Evolutionary conservation across 495 filamentous ascomycete species (phyloP).

Genomic region (Bathelium albidoporum): DNA sequence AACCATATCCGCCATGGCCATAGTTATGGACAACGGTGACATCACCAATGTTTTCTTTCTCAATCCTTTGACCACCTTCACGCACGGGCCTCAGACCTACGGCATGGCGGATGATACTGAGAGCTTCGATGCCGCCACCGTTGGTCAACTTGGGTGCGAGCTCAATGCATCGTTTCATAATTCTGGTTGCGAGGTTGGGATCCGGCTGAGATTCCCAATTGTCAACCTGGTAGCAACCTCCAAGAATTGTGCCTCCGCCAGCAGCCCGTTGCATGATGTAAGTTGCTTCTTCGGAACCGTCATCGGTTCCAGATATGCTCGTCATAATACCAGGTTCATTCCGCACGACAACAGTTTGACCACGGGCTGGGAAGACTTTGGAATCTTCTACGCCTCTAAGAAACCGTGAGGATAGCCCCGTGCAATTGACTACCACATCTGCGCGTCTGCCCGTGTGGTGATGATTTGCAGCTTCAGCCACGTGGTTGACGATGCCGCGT

Average conservation of each 20-base stretch:
- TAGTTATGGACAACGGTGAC: slow-evolving; percentile 87
- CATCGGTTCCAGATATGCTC: slow-evolving; percentile 63
- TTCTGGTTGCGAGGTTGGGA: slow-evolving; percentile 66
- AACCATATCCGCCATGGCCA: slow-evolving; percentile 85
- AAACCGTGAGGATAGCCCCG: slow-evolving; percentile 60
- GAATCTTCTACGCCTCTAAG: slow-evolving; percentile 77
- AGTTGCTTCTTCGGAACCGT: slow-evolving; percentile 65
- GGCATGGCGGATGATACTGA: slow-evolving; percentile 79
- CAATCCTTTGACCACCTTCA: slow-evolving; percentile 65
- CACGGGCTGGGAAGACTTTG: slow-evolving; percentile 65
- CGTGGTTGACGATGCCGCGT: slow-evolving; percentile 51
- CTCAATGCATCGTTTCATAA: slow-evolving; percentile 77
- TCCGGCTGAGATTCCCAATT: slow-evolving; percentile 79
- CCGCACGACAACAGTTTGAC: slow-evolving; percentile 80
- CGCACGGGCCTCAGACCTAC: slow-evolving; percentile 78
- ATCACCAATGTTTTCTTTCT: slow-evolving; percentile 65
- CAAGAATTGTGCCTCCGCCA: slow-evolving; percentile 70
- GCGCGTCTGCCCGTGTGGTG: slow-evolving; percentile 55
- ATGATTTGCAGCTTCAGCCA: slow-evolving; percentile 55
- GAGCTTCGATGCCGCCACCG: slow-evolving; percentile 66
- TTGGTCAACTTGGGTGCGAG: slow-evolving; percentile 60
- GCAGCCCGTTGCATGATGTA: slow-evolving; percentile 90
- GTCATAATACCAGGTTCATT: slow-evolving; percentile 69
- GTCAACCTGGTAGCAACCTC: slow-evolving; percentile 74
- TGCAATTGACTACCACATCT: slow-evolving; percentile 76